phyloP scores from a whole-genome alignment of 345 rosid genomes.

The Rubroshorea leprosula region DNA sequence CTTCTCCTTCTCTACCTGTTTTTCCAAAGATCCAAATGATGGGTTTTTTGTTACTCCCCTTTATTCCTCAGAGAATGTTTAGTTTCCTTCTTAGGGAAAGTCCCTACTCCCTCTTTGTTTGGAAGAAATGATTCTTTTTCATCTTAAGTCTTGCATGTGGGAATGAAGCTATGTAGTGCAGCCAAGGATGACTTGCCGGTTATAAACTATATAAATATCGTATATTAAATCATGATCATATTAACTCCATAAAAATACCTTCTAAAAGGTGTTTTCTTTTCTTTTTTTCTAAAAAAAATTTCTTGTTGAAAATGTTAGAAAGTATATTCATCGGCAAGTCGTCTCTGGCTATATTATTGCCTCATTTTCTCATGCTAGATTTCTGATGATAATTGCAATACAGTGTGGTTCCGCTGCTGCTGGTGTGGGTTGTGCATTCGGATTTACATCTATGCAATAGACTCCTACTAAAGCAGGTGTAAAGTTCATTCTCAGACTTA shows the following conservation, averaged over 20 bases:
- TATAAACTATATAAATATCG: not conserved
- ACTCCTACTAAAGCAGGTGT: no score
- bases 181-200: constrained; percentile 96
- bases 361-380: constrained; percentile 59
- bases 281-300: not conserved
- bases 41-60: constrained; percentile 5
- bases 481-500: no score
- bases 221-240: no score
- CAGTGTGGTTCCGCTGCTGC: no score
- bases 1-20: constrained; percentile 20
- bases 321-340: constrained; percentile 51
- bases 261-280: no score
- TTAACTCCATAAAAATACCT: no score
- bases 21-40: not conserved
- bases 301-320: not conserved
- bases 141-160: constrained; percentile 59
- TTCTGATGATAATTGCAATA: constrained; percentile 29
- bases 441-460: no score
- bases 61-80: constrained; percentile 12
- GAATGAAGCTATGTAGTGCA: constrained; percentile 37
- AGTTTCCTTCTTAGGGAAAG: constrained; percentile 30
- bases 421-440: no score
- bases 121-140: constrained; percentile 18
- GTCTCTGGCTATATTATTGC: constrained; percentile 45
- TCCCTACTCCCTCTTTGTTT: not conserved